Evolutionary conservation across 2,329 filamentous ascomycete species (phyloP).

Genomic region (Cordyceps tenuipes): DNA sequence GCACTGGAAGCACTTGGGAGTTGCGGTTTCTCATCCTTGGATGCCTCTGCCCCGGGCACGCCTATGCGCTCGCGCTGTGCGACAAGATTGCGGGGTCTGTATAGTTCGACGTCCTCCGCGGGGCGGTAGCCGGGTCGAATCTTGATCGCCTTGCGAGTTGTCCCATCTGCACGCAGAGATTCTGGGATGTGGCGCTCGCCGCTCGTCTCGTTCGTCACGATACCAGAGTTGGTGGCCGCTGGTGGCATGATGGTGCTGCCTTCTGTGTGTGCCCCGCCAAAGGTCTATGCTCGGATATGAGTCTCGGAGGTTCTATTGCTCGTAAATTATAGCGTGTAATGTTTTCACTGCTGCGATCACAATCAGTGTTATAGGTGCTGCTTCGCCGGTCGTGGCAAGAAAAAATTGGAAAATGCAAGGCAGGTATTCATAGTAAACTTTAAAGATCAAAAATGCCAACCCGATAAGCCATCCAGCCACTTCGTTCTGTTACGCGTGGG

Average conservation of each 20-base stretch:
- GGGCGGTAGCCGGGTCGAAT: slow-evolving; percentile 90
- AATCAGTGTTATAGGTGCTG: neutral
- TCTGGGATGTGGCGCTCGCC: slow-evolving; percentile 86
- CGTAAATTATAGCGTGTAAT: neutral
- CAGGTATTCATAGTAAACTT: neutral
- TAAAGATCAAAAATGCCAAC: neutral
- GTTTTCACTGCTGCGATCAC: neutral
- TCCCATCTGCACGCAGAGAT: slow-evolving; percentile 78
- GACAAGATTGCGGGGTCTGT: slow-evolving; percentile 87
- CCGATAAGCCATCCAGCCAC: neutral
- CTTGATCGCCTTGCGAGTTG: slow-evolving; percentile 87
- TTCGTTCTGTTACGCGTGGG: neutral
- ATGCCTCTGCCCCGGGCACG: slow-evolving; percentile 64
- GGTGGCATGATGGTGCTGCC: slow-evolving; percentile 33
- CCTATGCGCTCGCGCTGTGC: slow-evolving; percentile 59
- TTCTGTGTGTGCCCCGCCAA: neutral
- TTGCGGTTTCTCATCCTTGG: slow-evolving; percentile 35
- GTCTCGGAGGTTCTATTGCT: neutral
- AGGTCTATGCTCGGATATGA: neutral
- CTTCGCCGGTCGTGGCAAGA: neutral
- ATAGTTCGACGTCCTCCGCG: slow-evolving; percentile 90
- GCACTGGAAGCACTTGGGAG: slow-evolving; percentile 26
- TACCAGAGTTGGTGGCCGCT: slow-evolving; percentile 56
- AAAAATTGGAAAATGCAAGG: neutral
- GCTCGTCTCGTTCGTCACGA: slow-evolving; percentile 64